These are phyloP conservation scores for Aschersonia sp. DNA, from an alignment of 2,329 filamentous ascomycete species.

Conservation along the genomic window DNA sequence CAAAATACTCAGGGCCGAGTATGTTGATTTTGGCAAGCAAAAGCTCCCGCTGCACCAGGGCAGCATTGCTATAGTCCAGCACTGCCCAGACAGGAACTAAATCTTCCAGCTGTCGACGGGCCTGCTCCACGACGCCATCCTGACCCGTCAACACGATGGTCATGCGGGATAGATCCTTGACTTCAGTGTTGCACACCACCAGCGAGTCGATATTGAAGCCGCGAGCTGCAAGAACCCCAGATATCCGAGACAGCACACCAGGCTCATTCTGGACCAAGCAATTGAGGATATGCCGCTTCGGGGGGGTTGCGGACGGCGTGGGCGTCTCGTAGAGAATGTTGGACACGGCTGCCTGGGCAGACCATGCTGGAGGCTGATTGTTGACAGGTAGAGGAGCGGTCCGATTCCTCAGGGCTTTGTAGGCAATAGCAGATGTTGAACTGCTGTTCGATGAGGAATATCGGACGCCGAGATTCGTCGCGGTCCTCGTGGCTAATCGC, in stretches of 20 bases:
- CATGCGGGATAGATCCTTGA: constrained; percentile 94
- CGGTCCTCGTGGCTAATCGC: constrained; percentile 16
- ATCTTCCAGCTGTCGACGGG: constrained; percentile 86
- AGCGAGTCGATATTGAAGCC: constrained; percentile 99
- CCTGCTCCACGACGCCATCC: constrained; percentile 95
- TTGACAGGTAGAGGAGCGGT: constrained; percentile 73
- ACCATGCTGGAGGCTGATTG: constrained; percentile 64
- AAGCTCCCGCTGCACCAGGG: constrained; percentile 89
- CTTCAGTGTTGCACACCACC: constrained; percentile 95
- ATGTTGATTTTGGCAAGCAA: constrained; percentile 95
- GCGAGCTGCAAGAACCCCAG: constrained; percentile 85
- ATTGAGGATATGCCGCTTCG: constrained; percentile 93
- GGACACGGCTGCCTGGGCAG: constrained; percentile 86
- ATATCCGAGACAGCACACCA: constrained; percentile 89
- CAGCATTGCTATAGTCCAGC: constrained; percentile 83
- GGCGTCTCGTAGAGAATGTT: constrained; percentile 99
- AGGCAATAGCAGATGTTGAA: constrained; percentile 87
- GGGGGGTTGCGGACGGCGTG: constrained; percentile 63
- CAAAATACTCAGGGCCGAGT: constrained; percentile 93
- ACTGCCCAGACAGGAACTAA: constrained; percentile 97
- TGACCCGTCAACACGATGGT: constrained; percentile 95
- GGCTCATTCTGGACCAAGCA: constrained; percentile 98
- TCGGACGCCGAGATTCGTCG: constrained; percentile 17
- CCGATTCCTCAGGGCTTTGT: constrained; percentile 91
- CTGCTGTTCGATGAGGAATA: constrained; percentile 36